Percentiles rank a stretch among this genome's conserved stretches.
These are phyloP conservation scores for Cordyceps cicadae DNA, from an alignment of 2,329 filamentous ascomycete genomes.

Conservation along the genomic window DNA sequence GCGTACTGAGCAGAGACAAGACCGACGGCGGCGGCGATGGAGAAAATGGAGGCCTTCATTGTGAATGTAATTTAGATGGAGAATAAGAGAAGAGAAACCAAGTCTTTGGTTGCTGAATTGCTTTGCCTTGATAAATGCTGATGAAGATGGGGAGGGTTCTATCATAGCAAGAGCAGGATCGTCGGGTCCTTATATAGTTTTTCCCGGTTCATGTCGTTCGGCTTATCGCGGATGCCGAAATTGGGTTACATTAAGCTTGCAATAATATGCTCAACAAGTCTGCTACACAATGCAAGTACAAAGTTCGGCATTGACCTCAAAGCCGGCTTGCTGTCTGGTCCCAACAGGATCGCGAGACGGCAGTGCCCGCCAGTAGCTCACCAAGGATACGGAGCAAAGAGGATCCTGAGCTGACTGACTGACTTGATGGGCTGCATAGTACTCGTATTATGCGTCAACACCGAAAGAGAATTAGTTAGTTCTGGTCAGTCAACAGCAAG, in stretches of 20 bases:
- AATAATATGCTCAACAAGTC: background rate
- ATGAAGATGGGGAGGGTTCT: background rate
- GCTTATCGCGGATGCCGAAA: background rate
- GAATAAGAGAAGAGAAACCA: background rate
- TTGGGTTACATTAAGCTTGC: background rate
- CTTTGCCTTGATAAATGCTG: background rate
- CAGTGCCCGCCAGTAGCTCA: background rate
- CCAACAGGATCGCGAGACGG: background rate
- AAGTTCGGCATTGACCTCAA: background rate
- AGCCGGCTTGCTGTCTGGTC: background rate
- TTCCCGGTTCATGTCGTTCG: background rate
- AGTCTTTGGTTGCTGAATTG: background rate
- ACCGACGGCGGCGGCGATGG: slow-evolving; percentile 25
- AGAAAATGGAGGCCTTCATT: slow-evolving; percentile 23
- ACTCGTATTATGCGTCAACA: background rate
- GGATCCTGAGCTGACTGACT: background rate
- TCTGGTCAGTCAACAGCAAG: background rate
- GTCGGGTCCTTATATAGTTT: background rate
- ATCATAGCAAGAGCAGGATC: background rate
- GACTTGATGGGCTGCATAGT: background rate
- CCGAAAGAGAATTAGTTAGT: background rate
- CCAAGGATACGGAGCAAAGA: background rate
- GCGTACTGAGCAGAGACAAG: slow-evolving; percentile 27
- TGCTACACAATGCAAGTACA: background rate
- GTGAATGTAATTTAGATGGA: slow-evolving; percentile 10